Evolutionary conservation across 495 filamentous ascomycete genomes (phyloP), one percentile per base, ranked within the genome.

Genomic region (Penicillium pulvis): DNA sequence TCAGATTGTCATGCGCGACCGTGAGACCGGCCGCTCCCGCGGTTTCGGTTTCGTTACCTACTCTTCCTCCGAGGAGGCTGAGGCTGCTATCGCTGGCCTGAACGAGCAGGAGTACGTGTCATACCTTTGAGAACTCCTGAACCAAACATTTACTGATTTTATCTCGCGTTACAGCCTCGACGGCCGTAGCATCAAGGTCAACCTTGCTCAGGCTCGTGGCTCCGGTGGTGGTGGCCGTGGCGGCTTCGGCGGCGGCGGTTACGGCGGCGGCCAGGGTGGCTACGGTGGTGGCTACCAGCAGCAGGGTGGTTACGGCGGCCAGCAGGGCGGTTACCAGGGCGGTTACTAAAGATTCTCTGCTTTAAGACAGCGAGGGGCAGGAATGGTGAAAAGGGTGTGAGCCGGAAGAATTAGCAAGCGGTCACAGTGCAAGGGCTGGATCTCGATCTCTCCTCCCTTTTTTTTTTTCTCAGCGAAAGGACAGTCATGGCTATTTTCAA

Each of bases 11-110:
- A 55, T 64, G 58, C 46, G 39, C 17, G 62, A 64, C 55, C 62
- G 58, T 45, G 62, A 64, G n/a, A 61, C 62, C 35, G 49, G 51
- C 24, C 62, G 62, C 55, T 47, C 49, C 62, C 58, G 62, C 19
- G 62, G 62, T 42, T 64, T 64, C 55, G 62, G 62, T 26, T 64
- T 64, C 58, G 62, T 64, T 43, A 58, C 51, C 30, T 64, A 49
- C 58, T 20, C 46, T 31, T 36, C 33, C 46, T 43, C 23, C 2
- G 45, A 61, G 20, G 54, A 61, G 58, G 58, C 62, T 28, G 17
- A 55, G 10, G 46, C 41, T 24, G 62, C 58, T 39, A 53, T 61
- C 31, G 36, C 33, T n/a, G 53, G 26, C 35, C 41, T 60, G 9
- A 57, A 63, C 57, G 53, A 57, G 20, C 57, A 54, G 31, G 61